phyloP scores from a whole-genome alignment of 2,329 filamentous ascomycete species.

The Paecilomyces niveus region DNA sequence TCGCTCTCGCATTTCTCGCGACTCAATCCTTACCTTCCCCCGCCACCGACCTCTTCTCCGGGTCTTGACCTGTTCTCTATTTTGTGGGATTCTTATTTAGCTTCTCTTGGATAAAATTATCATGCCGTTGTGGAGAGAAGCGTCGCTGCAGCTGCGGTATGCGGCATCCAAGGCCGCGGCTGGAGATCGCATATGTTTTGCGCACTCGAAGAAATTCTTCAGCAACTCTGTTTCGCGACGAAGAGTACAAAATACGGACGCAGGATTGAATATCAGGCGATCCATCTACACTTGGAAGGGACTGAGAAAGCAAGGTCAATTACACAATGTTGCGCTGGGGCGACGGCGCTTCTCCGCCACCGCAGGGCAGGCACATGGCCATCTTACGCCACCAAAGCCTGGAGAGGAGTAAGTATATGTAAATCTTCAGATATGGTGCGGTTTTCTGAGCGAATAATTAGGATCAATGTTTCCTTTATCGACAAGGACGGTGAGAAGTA shows the following conservation, averaged over 20 bases:
- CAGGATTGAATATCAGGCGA: constrained; percentile 8
- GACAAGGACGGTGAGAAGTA: constrained; percentile 77
- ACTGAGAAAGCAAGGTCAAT: constrained; percentile 4
- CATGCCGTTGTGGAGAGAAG: constrained; percentile 29
- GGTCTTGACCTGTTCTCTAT: background rate
- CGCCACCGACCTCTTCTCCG: background rate
- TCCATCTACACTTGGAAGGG: constrained; percentile 6
- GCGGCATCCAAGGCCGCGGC: constrained; percentile 55
- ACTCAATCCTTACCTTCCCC: background rate
- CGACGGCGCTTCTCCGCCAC: constrained; percentile 60
- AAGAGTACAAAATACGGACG: constrained; percentile 10
- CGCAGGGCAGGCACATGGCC: constrained; percentile 58
- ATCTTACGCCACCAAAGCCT: constrained; percentile 74
- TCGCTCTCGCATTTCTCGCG: background rate
- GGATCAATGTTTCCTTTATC: constrained; percentile 83
- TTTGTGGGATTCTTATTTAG: background rate
- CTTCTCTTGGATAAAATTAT: constrained; percentile 1
- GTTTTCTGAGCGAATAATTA: constrained; percentile 27
- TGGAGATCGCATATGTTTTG: constrained; percentile 39
- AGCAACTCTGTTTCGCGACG: constrained; percentile 15
- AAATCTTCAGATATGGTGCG: background rate
- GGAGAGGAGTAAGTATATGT: constrained; percentile 72
- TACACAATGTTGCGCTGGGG: constrained; percentile 17
- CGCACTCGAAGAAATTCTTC: constrained; percentile 22
- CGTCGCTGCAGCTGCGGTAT: constrained; percentile 24